Evolutionary conservation across 75 land plant species (phyloP).

Genomic region (Selaginella moellendorffii): DNA sequence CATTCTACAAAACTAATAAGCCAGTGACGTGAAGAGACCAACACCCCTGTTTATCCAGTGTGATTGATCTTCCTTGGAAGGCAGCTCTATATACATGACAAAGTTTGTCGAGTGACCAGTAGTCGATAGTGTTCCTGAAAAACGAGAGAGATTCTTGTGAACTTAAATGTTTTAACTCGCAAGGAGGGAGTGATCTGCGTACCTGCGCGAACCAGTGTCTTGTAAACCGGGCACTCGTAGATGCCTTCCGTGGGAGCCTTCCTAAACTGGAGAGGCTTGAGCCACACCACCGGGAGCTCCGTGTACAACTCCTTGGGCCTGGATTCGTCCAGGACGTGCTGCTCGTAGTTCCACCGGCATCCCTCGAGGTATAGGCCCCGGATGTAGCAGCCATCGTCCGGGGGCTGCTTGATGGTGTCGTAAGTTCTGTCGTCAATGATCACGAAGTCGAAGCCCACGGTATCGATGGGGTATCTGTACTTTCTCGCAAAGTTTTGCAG

Average conservation of each 20-base stretch:
- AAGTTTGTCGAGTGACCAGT: slow-evolving; percentile 35
- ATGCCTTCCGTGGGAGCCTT: slow-evolving; percentile 17
- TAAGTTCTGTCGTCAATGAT: slow-evolving; percentile 10
- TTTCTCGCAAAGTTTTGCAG: slow-evolving; percentile 31
- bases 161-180: background rate
- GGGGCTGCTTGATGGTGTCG: slow-evolving; percentile 14
- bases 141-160: background rate
- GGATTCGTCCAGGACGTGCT: slow-evolving; percentile 22
- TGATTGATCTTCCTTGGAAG: slow-evolving; percentile 19
- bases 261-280: slow-evolving; percentile 22
- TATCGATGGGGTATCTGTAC: slow-evolving; percentile 25
- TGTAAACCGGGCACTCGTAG: slow-evolving; percentile 32
- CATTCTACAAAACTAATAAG: too few species aligned
- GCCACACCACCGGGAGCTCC: slow-evolving; percentile 27
- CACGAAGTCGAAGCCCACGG: slow-evolving; percentile 24
- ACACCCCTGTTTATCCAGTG: slow-evolving; percentile 35
- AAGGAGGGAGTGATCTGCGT: background rate
- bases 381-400: slow-evolving; percentile 25
- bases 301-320: slow-evolving; percentile 25
- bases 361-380: slow-evolving; percentile 27
- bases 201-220: slow-evolving; percentile 31
- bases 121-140: slow-evolving; percentile 28
- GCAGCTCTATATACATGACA: slow-evolving; percentile 29
- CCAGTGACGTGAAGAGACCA: slow-evolving; percentile 28
- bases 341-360: slow-evolving; percentile 24